Conservation (phyloP, 148 eudicot genomes). For the Rhododendron molle region DNA sequence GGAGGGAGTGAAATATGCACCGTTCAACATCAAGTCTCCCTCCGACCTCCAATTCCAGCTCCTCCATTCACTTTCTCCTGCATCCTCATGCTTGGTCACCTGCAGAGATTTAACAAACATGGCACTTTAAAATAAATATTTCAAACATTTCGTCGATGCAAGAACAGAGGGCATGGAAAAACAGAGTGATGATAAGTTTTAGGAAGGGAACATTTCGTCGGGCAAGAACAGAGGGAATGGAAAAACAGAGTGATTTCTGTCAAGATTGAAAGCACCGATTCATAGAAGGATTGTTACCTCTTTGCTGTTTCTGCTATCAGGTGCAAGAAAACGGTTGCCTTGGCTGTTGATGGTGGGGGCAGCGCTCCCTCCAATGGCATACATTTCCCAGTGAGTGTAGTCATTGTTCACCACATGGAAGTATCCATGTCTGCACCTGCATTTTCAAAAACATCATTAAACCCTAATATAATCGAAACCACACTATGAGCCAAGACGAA, state of each 20-base stretch:
- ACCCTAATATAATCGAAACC: background rate
- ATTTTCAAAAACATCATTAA: constrained; percentile 3
- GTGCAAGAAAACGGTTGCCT: constrained; percentile 70
- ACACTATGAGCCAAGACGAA: too few species aligned
- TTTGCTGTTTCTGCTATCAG: constrained; percentile 43
- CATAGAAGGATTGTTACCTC: constrained; percentile 29
- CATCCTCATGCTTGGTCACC: constrained; percentile 73
- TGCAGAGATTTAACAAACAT: background rate
- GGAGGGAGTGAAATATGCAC: constrained; percentile 56
- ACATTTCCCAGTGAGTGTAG: constrained; percentile 84
- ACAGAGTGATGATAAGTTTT: too few species aligned
- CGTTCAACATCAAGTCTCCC: constrained; percentile 60
- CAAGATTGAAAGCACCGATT: background rate
- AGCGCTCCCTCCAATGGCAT: constrained; percentile 80
- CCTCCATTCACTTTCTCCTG: constrained; percentile 55
- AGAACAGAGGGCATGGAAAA: too few species aligned
- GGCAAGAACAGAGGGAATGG: too few species aligned
- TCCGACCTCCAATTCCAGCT: constrained; percentile 76
- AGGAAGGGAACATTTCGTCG: too few species aligned
- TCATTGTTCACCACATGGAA: constrained; percentile 83
- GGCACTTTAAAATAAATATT: background rate
- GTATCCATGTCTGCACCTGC: constrained; percentile 75
- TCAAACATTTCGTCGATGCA: background rate
- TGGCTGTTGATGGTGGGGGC: constrained; percentile 71
- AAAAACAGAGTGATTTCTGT: too few species aligned